Evolutionary conservation across 345 rosid genomes (phyloP).

Genomic region (thale cress (Arabidopsis thaliana)): TAIR10.1 NC_003076.8:24550501-24551000

Average conservation of each 20-base stretch:
- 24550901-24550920: conserved; percentile 73
- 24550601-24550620: neutral
- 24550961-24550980: conserved; percentile 84
- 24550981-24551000: conserved; percentile 81
- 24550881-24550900: conserved; percentile 67
- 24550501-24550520: conserved; percentile 75
- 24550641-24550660: neutral
- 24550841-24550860: conserved; percentile 92
- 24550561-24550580: conserved; percentile 80
- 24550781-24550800: neutral
- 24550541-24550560: conserved; percentile 76
- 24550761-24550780: conserved; percentile 14
- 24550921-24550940: conserved; percentile 93
- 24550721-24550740: conserved; percentile 68
- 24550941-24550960: conserved; percentile 81
- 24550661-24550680: conserved; percentile 55
- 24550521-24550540: conserved; percentile 60
- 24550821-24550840: conserved; percentile 54
- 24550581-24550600: conserved; percentile 63
- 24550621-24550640: neutral
- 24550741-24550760: conserved; percentile 80
- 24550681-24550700: conserved; percentile 71
- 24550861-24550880: conserved; percentile 80
- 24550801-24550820: neutral
- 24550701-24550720: conserved; percentile 72